Base-by-base conservation (phyloP, 441 rosid genomes). In the Gossypium schwendimanii region DNA sequence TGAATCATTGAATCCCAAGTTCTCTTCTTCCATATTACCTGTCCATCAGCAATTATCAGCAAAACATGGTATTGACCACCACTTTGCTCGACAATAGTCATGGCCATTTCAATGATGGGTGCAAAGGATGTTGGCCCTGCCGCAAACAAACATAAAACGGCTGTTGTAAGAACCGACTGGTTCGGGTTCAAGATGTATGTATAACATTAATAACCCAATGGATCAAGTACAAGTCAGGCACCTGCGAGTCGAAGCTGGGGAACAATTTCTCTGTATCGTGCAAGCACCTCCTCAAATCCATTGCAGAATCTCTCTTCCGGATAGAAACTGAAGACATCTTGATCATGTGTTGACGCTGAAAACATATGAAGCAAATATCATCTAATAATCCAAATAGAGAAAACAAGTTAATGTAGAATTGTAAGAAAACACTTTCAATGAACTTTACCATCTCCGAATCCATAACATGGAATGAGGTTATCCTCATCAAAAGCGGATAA, bases 61-160 rank as follows among this genome's bases (percentile, higher is more conserved):
- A 96, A 83, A 78, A 96, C 97, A 73, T 91, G 97, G 86, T 91
- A 96, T 72, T 93, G 99, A 14, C 97, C 97, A 4, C 89, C 93
- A 78, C 97, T 93, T 78, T 90, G 85, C 85, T 93, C 97, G 57
- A 91, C 97, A 70, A 93, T 96, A 3, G 90, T 89, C 80, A 81
- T 83, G 64, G 91, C 97, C 93, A 90, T 93, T 68, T 96, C 98
- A 52, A 96, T 86, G 52, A 89, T 78, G 18, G 98, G 99, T 26
- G 97, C 97, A 79, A 95, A 95, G 60, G 99, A 95, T 52, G 98
- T 96, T 3, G 99, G 98, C 73, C 98, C 99, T 93, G 78, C 74
- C 65, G 77, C 39, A 68, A 47, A 18, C 23, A 24, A 71, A 39
- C 20, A 75, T 6, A 65, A 75, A 31, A 33, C 0, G 41, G 31